Evolutionary conservation across 2,329 filamentous ascomycete genomes (phyloP), one percentile per base, ranked within the genome.

Genomic region (Phaeosphaeriaceae sp.): DNA sequence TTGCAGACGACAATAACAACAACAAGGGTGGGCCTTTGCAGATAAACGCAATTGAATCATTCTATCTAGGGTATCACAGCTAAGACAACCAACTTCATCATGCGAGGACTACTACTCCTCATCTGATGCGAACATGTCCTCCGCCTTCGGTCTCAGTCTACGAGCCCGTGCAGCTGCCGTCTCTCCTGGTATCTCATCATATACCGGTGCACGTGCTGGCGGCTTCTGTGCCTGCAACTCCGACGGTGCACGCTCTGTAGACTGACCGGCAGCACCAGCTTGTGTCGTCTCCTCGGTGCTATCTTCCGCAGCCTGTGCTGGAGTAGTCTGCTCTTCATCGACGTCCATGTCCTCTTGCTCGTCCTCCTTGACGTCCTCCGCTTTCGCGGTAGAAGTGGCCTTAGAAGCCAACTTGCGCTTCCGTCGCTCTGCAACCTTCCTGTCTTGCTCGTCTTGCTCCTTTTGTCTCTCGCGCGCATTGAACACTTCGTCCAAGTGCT

Each of bases 391-490:
- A 4, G 50, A 35, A 22, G 46, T 30, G 5, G 53, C 32, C 21
- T 65, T 72, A 2, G 48, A 48, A 1, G 57, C 56, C 9, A 64
- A 58, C 11, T 55, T 61, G 17, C 59, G 59, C 56, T 70, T 72
- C 44, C 62, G 62, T 46, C 60, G 67, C 62, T 72, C 94, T 66
- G 91, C 91, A 22, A 66, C 32, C 81, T 88, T 85, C 63, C 87
- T 94, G 3, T 88, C 88, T 67, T 87, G 86, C 35, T 93, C 93
- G 79, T 82, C 82, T 52, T 69, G 64, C 52, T 76, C 68, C 58
- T 68, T 70, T 81, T 68, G 81, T 80, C 67, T 67, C 52, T 67
- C 65, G n/a, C 82, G 65, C 30, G 61, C 64, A 53, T 76, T 77
- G 56, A 76, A 77, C 4, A 61, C 66, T 23, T 69, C 54, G 3